phyloP scores from a whole-genome alignment of 1,139 yeast genomes.

The Kodamaea anthophila region DNA sequence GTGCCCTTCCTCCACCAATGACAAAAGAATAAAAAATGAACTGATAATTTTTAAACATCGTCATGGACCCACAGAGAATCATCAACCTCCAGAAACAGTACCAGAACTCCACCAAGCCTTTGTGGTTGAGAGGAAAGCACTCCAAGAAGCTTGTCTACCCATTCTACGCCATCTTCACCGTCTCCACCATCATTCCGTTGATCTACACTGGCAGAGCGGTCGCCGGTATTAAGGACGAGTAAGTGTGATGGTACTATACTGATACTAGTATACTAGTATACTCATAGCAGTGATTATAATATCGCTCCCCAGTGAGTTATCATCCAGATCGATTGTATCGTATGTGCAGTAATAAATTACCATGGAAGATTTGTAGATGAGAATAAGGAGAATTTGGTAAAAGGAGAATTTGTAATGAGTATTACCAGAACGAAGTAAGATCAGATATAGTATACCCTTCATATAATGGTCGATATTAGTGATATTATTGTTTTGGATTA shows the following conservation, averaged over 20 bases:
- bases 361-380: background rate
- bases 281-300: no score
- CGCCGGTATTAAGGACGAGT: conserved; percentile 57
- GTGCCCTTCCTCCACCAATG: conserved; percentile 4
- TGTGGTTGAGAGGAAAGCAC: conserved; percentile 70
- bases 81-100: conserved; percentile 70
- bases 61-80: conserved; percentile 58
- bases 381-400: no score
- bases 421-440: no score
- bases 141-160: conserved; percentile 82
- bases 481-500: no score
- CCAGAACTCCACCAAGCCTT: conserved; percentile 65
- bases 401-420: no score
- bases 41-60: conserved; percentile 13
- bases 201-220: conserved; percentile 77
- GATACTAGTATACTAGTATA: no score
- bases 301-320: background rate
- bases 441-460: no score
- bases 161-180: conserved; percentile 79
- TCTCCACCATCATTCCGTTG: conserved; percentile 64
- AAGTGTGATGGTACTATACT: no score
- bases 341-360: background rate
- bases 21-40: conserved; percentile 14
- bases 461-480: no score
- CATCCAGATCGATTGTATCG: background rate